Base-by-base conservation (phyloP, 805 yeast species). In the Phaffomyces thermotolerans region DNA sequence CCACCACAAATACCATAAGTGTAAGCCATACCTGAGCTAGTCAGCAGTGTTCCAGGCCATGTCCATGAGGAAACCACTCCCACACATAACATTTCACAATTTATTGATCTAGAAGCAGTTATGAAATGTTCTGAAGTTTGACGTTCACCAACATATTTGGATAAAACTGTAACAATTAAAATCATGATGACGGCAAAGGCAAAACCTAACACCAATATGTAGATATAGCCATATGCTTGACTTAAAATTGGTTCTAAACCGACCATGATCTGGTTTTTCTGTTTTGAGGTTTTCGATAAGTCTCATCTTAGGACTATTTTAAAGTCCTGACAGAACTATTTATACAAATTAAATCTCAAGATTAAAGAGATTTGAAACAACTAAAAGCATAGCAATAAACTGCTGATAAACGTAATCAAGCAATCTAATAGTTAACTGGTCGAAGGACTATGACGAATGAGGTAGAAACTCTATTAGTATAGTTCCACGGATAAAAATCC, bases 1-100 rank as follows among this genome's bases (percentile, higher is more conserved):
- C 64, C 60, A 17, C 67, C 71, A 49, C 57, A 57, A 14, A 72
- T 52, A 23, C 75, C 75, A 50, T 66, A 59, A 6, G 49, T 32
- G 45, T 69, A 72, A 33, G 64, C 47, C 67, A 66, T 58, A 6
- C 64, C 56, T 4, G 66, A 59, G 6, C 68, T 60, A 13, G 58
- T 49, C 34, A 62, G 56, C 37, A 63, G 57, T 37, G 66, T 71
- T 45, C 64, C 65, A 9, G 69, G 66, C 69, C 73, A 68, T 13
- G 71, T 66, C 76, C 76, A 72, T 2, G 71, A 62, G 6, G 69
- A 62, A 12, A 66, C 67, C 12, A 64, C 64, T 7, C 64, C 64
- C 17, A 68, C 64, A 20, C 67, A 62, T 14, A 69, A n/a, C 35
- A 41, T 50, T n/a, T 70, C 72, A 9, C 69, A 56, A 36, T 59